phyloP scores from a whole-genome alignment of 768 basidiomycete genomes.

The Trichaptum fuscoviolaceum region DNA sequence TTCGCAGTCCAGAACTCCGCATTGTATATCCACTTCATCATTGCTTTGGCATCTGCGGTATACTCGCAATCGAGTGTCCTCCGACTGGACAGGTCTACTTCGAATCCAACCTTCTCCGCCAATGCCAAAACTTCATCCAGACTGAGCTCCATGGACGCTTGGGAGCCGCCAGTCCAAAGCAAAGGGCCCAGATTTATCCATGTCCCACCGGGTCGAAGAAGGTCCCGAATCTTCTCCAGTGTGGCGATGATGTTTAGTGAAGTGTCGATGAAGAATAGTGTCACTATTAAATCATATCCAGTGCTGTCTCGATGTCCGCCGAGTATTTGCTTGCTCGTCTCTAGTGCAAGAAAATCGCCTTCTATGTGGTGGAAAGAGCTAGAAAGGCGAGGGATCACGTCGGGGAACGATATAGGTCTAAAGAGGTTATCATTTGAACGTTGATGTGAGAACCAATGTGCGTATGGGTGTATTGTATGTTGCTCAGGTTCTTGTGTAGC shows the following conservation, averaged over 20 bases:
- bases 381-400: constrained; percentile 47
- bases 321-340: neutral
- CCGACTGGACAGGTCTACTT: constrained; percentile 20
- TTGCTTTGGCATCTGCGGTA: constrained; percentile 52
- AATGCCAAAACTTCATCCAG: constrained; percentile 57
- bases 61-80: constrained; percentile 60
- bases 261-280: constrained; percentile 64
- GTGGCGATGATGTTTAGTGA: constrained; percentile 48
- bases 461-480: constrained; percentile 54
- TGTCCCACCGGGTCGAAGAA: constrained; percentile 55
- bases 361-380: constrained; percentile 42
- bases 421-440: constrained; percentile 43
- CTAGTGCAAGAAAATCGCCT: constrained; percentile 47
- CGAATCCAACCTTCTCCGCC: constrained; percentile 52
- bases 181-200: constrained; percentile 74
- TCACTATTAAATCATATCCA: constrained; percentile 58
- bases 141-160: constrained; percentile 51
- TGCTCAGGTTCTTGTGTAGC: constrained; percentile 37
- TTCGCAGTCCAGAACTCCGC: constrained; percentile 64
- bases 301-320: constrained; percentile 1
- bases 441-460: constrained; percentile 70
- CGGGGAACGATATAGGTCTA: constrained; percentile 52
- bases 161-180: constrained; percentile 53
- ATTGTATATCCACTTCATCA: constrained; percentile 68
- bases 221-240: constrained; percentile 49